phyloP scores from a whole-genome alignment of 352 stramenopile genomes.

The Phytophthora ramorum region DNA sequence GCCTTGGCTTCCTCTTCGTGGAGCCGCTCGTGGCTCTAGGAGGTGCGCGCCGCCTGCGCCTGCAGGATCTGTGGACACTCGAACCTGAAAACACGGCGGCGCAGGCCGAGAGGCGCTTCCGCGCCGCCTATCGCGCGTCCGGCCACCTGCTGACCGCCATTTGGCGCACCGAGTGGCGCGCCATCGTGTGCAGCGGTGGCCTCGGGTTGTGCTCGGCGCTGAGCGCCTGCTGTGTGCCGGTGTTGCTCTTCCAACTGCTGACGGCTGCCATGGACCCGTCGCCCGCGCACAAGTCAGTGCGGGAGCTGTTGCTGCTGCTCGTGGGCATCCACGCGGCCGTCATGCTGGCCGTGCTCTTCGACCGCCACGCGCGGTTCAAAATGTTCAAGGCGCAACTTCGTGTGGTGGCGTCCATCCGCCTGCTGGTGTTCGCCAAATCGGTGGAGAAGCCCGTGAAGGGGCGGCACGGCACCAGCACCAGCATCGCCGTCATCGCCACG shows the following conservation, averaged over 20 bases:
- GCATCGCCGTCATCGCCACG: slow-evolving; percentile 45
- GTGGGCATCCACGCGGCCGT: slow-evolving; percentile 36
- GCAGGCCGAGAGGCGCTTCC: slow-evolving; percentile 35
- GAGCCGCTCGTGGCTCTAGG: slow-evolving; percentile 41
- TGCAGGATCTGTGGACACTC: slow-evolving; percentile 46
- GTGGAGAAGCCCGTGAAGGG: slow-evolving; percentile 38
- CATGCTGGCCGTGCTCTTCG: slow-evolving; percentile 39
- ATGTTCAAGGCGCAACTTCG: slow-evolving; percentile 45
- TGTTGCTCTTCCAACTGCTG: slow-evolving; percentile 45
- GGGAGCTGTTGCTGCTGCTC: slow-evolving; percentile 38
- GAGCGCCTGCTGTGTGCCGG: slow-evolving; percentile 25
- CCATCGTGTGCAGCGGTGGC: slow-evolving; percentile 29
- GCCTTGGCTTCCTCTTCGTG: slow-evolving; percentile 47
- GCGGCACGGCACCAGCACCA: slow-evolving; percentile 35
- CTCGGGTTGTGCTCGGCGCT: slow-evolving; percentile 31
- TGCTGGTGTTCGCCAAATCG: slow-evolving; percentile 47
- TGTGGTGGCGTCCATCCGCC: slow-evolving; percentile 43
- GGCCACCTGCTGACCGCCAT: slow-evolving; percentile 24
- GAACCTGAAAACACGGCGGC: slow-evolving; percentile 34
- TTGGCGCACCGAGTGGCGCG: slow-evolving; percentile 38
- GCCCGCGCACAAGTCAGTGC: slow-evolving; percentile 6
- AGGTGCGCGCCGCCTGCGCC: slow-evolving; percentile 14
- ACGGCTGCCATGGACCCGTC: slow-evolving; percentile 32
- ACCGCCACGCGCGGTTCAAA: slow-evolving; percentile 38
- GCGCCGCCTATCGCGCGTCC: slow-evolving; percentile 33